phyloP scores from a whole-genome alignment of 2,329 filamentous ascomycete species.

The Cercospora berteroae region DNA sequence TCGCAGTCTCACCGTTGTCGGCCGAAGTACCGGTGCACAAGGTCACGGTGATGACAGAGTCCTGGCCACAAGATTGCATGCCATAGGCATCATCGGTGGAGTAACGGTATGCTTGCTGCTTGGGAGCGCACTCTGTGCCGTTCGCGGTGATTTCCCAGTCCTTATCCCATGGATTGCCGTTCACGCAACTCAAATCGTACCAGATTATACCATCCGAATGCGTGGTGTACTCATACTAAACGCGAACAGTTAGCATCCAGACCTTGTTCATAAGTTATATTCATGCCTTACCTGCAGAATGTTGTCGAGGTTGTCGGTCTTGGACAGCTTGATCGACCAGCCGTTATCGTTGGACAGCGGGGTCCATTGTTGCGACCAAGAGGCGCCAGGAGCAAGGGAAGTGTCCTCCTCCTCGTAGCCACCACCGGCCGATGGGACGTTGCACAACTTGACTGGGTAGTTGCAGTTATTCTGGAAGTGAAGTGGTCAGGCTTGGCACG shows the following conservation, averaged over 20 bases:
- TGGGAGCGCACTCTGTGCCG: slow-evolving; percentile 28
- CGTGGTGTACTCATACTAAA: slow-evolving; percentile 41
- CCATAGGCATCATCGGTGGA: slow-evolving; percentile 42
- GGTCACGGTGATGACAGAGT: slow-evolving; percentile 38
- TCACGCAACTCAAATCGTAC: slow-evolving; percentile 41
- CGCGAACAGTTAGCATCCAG: not conserved
- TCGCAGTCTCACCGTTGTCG: slow-evolving; percentile 14
- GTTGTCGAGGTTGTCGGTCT: slow-evolving; percentile 29
- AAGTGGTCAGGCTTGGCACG: not conserved
- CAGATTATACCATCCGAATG: slow-evolving; percentile 40
- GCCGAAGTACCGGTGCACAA: slow-evolving; percentile 36
- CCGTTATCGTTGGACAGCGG: slow-evolving; percentile 36
- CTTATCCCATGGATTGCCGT: slow-evolving; percentile 40
- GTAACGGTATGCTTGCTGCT: slow-evolving; percentile 40
- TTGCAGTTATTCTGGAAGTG: slow-evolving; percentile 32
- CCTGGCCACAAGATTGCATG: slow-evolving; percentile 39
- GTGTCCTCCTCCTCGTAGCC: slow-evolving; percentile 31
- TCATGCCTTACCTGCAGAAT: slow-evolving; percentile 29
- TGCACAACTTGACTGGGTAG: slow-evolving; percentile 35
- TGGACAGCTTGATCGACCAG: slow-evolving; percentile 43
- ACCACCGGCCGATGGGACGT: slow-evolving; percentile 32
- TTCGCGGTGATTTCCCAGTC: slow-evolving; percentile 39
- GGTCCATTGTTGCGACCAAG: slow-evolving; percentile 38
- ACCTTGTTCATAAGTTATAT: not conserved
- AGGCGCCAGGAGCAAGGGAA: slow-evolving; percentile 28